phyloP scores from a whole-genome alignment of 2,329 filamentous ascomycete genomes.

The Trichocomaceae sp. region DNA sequence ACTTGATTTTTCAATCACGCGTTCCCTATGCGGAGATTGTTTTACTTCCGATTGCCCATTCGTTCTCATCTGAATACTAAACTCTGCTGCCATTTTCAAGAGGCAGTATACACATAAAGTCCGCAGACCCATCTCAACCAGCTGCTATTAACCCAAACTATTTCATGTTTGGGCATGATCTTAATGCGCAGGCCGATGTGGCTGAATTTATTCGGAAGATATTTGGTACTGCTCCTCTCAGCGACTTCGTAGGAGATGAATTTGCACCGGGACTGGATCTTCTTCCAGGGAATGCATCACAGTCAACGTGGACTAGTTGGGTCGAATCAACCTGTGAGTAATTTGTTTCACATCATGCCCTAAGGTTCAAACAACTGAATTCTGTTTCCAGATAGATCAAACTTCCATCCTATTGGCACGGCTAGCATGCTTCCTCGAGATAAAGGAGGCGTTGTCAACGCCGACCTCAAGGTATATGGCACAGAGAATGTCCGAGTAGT shows the following conservation, averaged over 20 bases:
- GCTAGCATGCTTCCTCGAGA: conserved; percentile 10
- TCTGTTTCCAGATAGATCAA: conserved; percentile 18
- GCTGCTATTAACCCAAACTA: conserved; percentile 28
- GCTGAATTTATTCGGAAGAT: conserved; percentile 19
- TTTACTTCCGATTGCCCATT: conserved; percentile 16
- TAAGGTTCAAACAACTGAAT: background rate
- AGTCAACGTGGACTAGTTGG: conserved; percentile 20
- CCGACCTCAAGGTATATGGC: background rate
- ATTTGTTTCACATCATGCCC: background rate
- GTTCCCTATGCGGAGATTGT: conserved; percentile 26
- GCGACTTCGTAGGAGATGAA: conserved; percentile 16
- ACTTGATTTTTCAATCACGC: conserved; percentile 22
- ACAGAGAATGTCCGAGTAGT: conserved; percentile 7
- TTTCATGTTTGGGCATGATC: conserved; percentile 25
- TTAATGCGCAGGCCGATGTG: conserved; percentile 19
- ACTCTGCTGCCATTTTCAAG: conserved; percentile 27
- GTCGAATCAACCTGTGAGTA: conserved; percentile 22
- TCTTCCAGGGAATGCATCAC: conserved; percentile 19
- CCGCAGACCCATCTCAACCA: conserved; percentile 18
- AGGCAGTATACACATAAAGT: conserved; percentile 25
- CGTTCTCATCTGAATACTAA: conserved; percentile 21
- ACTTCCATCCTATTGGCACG: conserved; percentile 18
- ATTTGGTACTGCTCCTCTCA: conserved; percentile 18
- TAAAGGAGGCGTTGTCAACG: conserved; percentile 3
- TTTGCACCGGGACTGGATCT: conserved; percentile 16